Conservation (phyloP, 2,329 filamentous ascomycete genomes). For the Stylonectria norvegica region DNA sequence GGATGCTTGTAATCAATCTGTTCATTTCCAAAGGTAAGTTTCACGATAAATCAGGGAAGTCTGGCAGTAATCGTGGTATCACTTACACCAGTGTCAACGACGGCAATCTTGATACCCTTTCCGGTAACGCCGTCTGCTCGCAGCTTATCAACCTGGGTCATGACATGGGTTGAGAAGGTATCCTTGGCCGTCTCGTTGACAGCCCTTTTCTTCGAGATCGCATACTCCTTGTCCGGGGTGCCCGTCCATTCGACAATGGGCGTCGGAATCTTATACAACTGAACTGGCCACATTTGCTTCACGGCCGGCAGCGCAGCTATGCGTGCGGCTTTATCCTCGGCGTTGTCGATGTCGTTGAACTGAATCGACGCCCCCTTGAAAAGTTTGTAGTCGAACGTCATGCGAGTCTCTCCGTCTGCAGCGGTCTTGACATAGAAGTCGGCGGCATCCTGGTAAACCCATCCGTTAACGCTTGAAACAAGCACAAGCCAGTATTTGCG, state of each 20-base stretch:
- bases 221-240: conserved; percentile 22
- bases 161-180: conserved; percentile 49
- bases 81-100: conserved; percentile 54
- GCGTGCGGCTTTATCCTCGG: conserved; percentile 40
- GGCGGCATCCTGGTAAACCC: conserved; percentile 39
- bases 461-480: background rate
- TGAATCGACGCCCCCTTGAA: conserved; percentile 55
- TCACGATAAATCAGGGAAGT: too few relatives aligned
- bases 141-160: conserved; percentile 56
- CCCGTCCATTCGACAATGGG: conserved; percentile 46
- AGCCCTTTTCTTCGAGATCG: conserved; percentile 16
- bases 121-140: conserved; percentile 46
- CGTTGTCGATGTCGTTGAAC: conserved; percentile 45
- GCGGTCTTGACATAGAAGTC: conserved; percentile 38
- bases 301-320: conserved; percentile 43
- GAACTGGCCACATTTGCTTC: conserved; percentile 49
- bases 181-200: conserved; percentile 27
- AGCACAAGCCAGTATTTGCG: background rate
- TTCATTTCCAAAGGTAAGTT: too few relatives aligned
- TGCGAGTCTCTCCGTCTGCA: conserved; percentile 42
- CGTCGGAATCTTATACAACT: conserved; percentile 43
- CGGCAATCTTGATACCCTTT: conserved; percentile 50
- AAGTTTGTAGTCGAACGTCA: conserved; percentile 48
- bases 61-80: too few relatives aligned
- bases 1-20: conserved; percentile 61